A percentile compares a stretch with the other conserved stretches of the same genome.
Conservation (phyloP, 805 yeast species). For the Candida multigemmis region DNA sequence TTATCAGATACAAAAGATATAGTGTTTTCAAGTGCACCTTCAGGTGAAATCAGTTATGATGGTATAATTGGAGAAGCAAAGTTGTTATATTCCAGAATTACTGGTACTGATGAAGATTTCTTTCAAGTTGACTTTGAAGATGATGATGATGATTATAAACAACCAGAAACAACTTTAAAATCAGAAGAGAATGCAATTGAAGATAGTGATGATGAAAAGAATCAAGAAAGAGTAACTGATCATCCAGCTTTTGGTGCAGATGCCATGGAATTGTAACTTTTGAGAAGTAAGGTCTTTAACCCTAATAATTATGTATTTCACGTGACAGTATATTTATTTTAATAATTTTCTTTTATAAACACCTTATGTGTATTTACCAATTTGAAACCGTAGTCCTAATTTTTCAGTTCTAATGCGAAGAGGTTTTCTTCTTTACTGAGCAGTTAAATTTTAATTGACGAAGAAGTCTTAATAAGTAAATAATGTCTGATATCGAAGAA, state of each 20-base stretch:
- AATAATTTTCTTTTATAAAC: background rate
- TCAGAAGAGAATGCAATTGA: slow-evolving; percentile 19
- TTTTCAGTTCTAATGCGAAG: background rate
- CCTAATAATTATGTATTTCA: no score
- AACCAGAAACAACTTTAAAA: slow-evolving; percentile 1
- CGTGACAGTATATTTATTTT: background rate
- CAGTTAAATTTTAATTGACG: slow-evolving; percentile 46
- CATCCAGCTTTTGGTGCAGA: slow-evolving; percentile 36
- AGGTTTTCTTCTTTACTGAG: slow-evolving; percentile 39
- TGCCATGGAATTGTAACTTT: slow-evolving; percentile 32
- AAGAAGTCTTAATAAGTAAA: slow-evolving; percentile 51
- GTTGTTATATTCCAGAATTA: slow-evolving; percentile 63
- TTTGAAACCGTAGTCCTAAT: background rate
- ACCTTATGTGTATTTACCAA: background rate
- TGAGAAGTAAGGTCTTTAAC: no score
- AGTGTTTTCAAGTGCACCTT: slow-evolving; percentile 53
- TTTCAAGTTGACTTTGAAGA: slow-evolving; percentile 96
- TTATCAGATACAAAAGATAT: slow-evolving; percentile 34
- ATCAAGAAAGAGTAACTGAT: slow-evolving; percentile 27
- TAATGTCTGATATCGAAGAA: slow-evolving; percentile 92
- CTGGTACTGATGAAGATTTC: slow-evolving; percentile 92
- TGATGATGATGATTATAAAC: slow-evolving; percentile 52
- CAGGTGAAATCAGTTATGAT: slow-evolving; percentile 83
- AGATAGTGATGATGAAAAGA: slow-evolving; percentile 29
- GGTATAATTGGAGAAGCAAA: slow-evolving; percentile 81